These are phyloP conservation scores for Triticum monococcum DNA, from an alignment of 176 grass and related monocot species.

Conservation along the genomic window DNA sequence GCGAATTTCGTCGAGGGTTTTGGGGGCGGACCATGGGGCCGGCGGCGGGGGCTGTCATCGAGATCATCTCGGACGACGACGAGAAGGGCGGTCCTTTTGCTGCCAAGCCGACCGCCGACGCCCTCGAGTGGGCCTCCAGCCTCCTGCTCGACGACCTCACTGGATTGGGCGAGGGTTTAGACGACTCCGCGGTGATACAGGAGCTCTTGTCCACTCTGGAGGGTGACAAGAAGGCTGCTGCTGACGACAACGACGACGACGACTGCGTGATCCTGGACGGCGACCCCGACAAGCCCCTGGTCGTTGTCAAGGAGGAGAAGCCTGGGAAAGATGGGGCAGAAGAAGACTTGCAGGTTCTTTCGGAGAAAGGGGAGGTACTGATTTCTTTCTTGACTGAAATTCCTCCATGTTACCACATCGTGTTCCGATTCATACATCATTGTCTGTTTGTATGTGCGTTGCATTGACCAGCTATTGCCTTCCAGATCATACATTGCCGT, in stretches of 20 bases:
- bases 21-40: constrained; percentile 40
- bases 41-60: constrained; percentile 39
- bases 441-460: neutral
- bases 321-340: constrained; percentile 25
- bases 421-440: neutral
- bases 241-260: constrained; percentile 1
- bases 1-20: neutral
- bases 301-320: constrained; percentile 14
- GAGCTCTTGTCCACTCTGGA: constrained; percentile 18
- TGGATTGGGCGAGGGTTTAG: constrained; percentile 1
- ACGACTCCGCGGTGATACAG: constrained; percentile 29
- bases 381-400: neutral
- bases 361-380: constrained; percentile 78
- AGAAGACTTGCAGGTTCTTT: constrained; percentile 69
- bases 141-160: neutral
- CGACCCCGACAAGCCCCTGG: constrained; percentile 45
- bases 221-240: neutral
- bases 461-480: neutral
- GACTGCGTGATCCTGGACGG: constrained; percentile 67
- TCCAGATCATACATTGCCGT: neutral
- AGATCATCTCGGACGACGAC: constrained; percentile 79
- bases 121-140: constrained; percentile 26
- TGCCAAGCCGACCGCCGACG: neutral
- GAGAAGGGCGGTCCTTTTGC: neutral
- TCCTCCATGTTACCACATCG: neutral